Base-by-base conservation (phyloP, 2,329 filamentous ascomycete genomes). In the Alternaria postmessia region DNA sequence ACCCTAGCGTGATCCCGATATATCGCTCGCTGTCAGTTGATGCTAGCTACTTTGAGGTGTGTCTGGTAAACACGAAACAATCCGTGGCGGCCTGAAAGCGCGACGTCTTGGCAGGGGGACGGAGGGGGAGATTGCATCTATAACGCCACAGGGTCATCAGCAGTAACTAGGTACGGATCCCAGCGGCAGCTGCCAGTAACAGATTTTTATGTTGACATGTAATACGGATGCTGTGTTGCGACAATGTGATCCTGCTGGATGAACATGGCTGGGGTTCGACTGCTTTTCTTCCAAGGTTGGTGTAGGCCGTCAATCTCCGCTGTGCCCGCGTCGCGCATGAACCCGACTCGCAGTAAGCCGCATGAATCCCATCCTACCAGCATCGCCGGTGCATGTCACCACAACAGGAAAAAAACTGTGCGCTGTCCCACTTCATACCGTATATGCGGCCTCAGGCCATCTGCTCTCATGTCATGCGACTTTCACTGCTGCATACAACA, bases 51-150 rank as follows among this genome's bases (percentile, higher is more conserved):
- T 24, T 59, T 24, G 38, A 39, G 51, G 4, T 11, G 9, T 28
- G 22, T 30, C 51, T 28, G 8, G 30, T 41, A 49, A 54, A 36
- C 41, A 28, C 57, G 57, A 59, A 59, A 59, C 57, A 59, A 36
- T 24, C 30, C 26, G 38, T 30, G 20, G 44, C 38, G 43, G 57
- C 36, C 12, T 49, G 57, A 41, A 28, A 41, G 44, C 20, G 47
- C 47, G 28, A 38, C 49, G 36, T 14, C 62, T 64, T 57, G 62
- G 62, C 62, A 62, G 62, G 62, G 54, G 62, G 34, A 22, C 20
- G 22, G 42, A 41, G 42, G 28, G 46, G 26, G 44, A 59, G 46
- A 59, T 59, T 59, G 51, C 46, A 22, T 20, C 39, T 42, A 34
- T 32, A 30, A 48, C 51, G 36, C 34, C 44, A 51, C n/a, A 47